Evolutionary conservation across 2,329 filamentous ascomycete species (phyloP).

Genomic region (Penicillium sp.): DNA sequence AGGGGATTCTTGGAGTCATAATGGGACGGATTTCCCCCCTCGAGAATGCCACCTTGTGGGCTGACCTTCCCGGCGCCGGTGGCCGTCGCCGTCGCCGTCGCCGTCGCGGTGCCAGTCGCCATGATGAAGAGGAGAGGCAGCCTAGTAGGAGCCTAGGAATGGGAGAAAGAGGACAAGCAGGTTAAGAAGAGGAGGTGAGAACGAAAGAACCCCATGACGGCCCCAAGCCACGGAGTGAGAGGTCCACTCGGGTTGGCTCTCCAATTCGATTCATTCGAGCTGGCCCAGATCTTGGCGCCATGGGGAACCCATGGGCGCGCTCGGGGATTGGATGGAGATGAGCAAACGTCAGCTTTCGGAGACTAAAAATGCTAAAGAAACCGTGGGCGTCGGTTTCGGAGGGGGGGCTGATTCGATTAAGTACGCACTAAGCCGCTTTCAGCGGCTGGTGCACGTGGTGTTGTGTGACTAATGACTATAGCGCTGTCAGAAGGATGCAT

Average conservation of each 20-base stretch:
- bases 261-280: not conserved
- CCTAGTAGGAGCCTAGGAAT: not conserved
- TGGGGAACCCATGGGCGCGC: not conserved
- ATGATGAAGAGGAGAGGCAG: constrained; percentile 17
- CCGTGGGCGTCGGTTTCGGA: not conserved
- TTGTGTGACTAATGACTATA: not conserved
- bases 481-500: not conserved
- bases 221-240: not conserved
- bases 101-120: constrained; percentile 22
- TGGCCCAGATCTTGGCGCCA: not conserved
- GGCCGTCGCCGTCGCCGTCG: constrained; percentile 16
- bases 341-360: not conserved
- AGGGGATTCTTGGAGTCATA: constrained; percentile 74
- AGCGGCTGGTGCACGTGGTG: not conserved
- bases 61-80: constrained; percentile 28
- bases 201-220: constrained; percentile 1
- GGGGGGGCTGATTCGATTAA: not conserved
- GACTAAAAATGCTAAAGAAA: not conserved
- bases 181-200: constrained; percentile 3
- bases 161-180: not conserved
- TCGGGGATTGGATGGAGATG: not conserved
- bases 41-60: constrained; percentile 69
- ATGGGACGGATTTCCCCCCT: constrained; percentile 67
- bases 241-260: not conserved
- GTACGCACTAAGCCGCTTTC: not conserved